phyloP scores from a whole-genome alignment of 2,329 filamentous ascomycete genomes.

The Pseudogymnoascus sp. region DNA sequence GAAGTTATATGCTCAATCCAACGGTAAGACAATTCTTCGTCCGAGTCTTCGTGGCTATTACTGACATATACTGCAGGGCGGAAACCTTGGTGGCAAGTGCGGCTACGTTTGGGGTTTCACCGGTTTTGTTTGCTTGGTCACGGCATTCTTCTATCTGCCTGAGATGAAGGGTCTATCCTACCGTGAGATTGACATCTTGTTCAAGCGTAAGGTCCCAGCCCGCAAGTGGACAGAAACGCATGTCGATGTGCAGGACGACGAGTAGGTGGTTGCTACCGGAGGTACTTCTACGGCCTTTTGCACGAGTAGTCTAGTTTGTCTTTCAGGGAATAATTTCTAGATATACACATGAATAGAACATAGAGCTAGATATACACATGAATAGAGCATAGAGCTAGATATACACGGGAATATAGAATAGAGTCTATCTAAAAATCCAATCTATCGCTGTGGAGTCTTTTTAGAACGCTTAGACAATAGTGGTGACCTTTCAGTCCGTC shows the following conservation, averaged over 20 bases:
- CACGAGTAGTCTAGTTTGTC: neutral
- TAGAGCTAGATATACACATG: neutral
- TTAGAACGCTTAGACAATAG: conserved; percentile 18
- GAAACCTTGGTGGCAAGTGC: neutral
- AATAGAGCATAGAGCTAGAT: too few species aligned
- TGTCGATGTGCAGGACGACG: conserved; percentile 52
- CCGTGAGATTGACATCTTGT: conserved; percentile 43
- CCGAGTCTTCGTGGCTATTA: conserved; percentile 9
- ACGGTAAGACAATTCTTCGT: conserved; percentile 28
- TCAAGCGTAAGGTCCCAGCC: conserved; percentile 32
- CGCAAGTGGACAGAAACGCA: conserved; percentile 42
- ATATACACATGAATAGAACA: neutral
- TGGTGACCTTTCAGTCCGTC: conserved; percentile 20
- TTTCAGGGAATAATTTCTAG: neutral
- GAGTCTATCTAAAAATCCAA: neutral
- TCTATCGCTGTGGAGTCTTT: neutral
- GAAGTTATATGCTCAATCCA: conserved; percentile 53
- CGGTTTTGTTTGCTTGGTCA: neutral
- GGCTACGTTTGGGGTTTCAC: neutral
- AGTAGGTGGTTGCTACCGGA: conserved; percentile 37
- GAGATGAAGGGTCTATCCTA: conserved; percentile 44
- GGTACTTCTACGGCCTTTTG: neutral
- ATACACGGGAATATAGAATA: neutral
- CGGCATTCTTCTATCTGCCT: conserved; percentile 30
- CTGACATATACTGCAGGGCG: conserved; percentile 24